A percentile compares a stretch with the other conserved stretches of the same genome.
These are phyloP conservation scores for Mortierella hygrophila DNA, from an alignment of 192 early-diverging fungal genomes.

Conservation along the genomic window DNA sequence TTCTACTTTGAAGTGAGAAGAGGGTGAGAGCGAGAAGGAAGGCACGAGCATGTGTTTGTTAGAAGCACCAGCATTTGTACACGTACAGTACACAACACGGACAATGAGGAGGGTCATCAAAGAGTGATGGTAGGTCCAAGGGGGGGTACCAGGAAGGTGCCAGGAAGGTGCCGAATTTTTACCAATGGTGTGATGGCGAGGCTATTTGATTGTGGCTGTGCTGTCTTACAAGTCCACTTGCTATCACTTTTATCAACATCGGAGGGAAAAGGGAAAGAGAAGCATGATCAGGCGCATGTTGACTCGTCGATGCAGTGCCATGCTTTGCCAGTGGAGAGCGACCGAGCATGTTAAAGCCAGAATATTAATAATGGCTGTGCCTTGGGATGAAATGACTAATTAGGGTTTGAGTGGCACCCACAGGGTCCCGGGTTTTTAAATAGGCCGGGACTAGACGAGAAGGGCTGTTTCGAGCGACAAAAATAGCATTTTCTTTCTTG, in stretches of 20 bases:
- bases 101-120: too few species aligned
- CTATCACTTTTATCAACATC: not conserved
- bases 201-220: not conserved
- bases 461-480: not conserved
- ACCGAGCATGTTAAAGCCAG: too few species aligned
- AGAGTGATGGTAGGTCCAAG: too few species aligned
- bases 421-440: not conserved
- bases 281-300: too few species aligned
- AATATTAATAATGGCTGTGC: not conserved
- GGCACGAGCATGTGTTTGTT: not conserved
- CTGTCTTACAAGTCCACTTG: not conserved
- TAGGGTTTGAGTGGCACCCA: not conserved
- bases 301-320: too few species aligned
- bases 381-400: not conserved
- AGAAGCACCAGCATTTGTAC: not conserved
- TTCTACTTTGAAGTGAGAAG: not conserved
- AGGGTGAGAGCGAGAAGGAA: not conserved
- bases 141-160: too few species aligned
- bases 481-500: slow-evolving; percentile 1
- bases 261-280: not conserved
- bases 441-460: not conserved
- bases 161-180: not conserved
- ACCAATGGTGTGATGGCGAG: not conserved
- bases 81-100: too few species aligned
- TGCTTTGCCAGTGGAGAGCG: too few species aligned